phyloP scores from a whole-genome alignment of 2,329 filamentous ascomycete species.

The Orbilia quercus region DNA sequence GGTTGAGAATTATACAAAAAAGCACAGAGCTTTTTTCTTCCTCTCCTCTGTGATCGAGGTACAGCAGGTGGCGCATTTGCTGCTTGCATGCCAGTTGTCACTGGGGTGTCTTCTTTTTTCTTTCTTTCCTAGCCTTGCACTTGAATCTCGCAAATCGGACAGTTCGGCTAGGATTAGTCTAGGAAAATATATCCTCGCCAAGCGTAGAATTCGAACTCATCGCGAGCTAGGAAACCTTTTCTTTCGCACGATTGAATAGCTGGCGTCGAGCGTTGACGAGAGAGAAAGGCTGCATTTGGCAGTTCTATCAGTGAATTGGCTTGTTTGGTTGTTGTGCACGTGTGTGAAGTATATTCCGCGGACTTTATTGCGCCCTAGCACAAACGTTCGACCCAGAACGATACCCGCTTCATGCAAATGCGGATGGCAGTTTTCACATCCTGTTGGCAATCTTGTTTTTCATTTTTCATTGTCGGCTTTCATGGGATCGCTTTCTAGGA shows the following conservation, averaged over 20 bases:
- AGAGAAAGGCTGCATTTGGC: conserved; percentile 26
- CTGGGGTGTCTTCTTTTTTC: too few relatives aligned
- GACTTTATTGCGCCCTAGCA: conserved; percentile 22
- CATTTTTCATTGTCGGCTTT: background rate
- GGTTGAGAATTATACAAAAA: conserved; percentile 16
- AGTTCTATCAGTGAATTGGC: conserved; percentile 34
- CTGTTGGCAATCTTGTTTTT: conserved; percentile 19
- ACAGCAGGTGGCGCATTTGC: conserved; percentile 30
- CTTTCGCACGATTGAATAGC: background rate
- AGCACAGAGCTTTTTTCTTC: background rate
- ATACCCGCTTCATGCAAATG: conserved; percentile 15
- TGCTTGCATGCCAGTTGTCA: conserved; percentile 43
- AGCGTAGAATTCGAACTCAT: too few relatives aligned
- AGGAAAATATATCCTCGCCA: background rate
- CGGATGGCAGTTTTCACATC: conserved; percentile 22
- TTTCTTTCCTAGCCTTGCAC: conserved; percentile 10
- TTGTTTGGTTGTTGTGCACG: conserved; percentile 24
- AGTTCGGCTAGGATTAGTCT: background rate
- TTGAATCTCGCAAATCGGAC: background rate
- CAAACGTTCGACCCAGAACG: conserved; percentile 2
- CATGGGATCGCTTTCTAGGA: conserved; percentile 6
- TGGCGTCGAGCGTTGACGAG: background rate
- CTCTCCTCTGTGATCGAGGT: background rate
- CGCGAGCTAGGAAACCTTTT: too few relatives aligned
- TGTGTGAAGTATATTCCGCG: conserved; percentile 42